These are phyloP conservation scores for Ustilago loliicola DNA, from an alignment of 1,284 basidiomycete genomes.

Conservation along the genomic window DNA sequence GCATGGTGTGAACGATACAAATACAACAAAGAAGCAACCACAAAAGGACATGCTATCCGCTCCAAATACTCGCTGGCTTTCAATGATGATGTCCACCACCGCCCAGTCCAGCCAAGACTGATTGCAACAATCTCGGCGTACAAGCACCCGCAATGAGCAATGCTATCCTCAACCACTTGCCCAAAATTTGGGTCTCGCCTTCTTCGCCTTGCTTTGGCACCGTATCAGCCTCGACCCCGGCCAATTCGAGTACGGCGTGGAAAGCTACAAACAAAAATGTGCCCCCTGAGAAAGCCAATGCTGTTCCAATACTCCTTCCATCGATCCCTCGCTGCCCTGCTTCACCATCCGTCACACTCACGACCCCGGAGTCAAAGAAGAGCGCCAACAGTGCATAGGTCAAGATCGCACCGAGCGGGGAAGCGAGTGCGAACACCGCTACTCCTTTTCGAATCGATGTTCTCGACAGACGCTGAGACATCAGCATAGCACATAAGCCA, in stretches of 20 bases:
- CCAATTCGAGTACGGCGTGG: constrained; percentile 66
- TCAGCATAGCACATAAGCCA: constrained; percentile 66
- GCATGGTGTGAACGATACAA: constrained; percentile 21
- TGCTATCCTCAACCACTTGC: constrained; percentile 35
- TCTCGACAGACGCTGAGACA: constrained; percentile 52
- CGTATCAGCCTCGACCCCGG: constrained; percentile 44
- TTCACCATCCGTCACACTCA: neutral
- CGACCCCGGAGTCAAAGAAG: constrained; percentile 24
- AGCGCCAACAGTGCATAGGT: constrained; percentile 34
- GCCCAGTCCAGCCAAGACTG: constrained; percentile 18
- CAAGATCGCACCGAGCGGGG: constrained; percentile 60
- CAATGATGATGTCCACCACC: constrained; percentile 31
- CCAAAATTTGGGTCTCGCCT: constrained; percentile 36
- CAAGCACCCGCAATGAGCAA: constrained; percentile 36
- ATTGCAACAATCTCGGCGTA: constrained; percentile 39
- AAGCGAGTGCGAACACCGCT: constrained; percentile 56
- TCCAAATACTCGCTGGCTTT: neutral
- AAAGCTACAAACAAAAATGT: constrained; percentile 96
- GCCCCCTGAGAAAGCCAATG: constrained; percentile 86
- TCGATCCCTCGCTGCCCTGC: constrained; percentile 33
- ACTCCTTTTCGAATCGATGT: constrained; percentile 58
- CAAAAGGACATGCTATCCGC: neutral
- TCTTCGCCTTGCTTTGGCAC: constrained; percentile 10
- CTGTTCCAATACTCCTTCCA: constrained; percentile 75
- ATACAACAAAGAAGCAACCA: constrained; percentile 17